A percentile compares a stretch with the other conserved stretches of the same genome.
Evolutionary conservation across 768 basidiomycete genomes (phyloP).

Genomic region (Pluteus cervinus): DNA sequence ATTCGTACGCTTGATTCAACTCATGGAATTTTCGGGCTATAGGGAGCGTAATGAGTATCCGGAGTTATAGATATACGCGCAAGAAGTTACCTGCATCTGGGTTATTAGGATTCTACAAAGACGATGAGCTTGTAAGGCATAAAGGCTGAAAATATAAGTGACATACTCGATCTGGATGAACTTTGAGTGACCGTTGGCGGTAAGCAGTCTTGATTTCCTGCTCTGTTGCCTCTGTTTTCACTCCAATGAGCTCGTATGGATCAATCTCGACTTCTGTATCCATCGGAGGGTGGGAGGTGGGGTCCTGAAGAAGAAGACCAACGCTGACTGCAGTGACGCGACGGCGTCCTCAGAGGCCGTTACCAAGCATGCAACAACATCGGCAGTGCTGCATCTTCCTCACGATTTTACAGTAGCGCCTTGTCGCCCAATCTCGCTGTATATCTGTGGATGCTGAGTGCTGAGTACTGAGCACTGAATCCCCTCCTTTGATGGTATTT

Average conservation of each 20-base stretch:
- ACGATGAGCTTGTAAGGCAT: not conserved
- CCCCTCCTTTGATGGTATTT: no score
- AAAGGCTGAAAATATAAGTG: not conserved
- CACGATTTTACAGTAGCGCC: no score
- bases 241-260: slow-evolving; percentile 66
- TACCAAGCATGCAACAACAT: no score
- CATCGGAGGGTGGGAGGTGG: no score
- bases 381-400: no score
- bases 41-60: not conserved
- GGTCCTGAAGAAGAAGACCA: no score
- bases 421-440: no score
- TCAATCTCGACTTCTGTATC: slow-evolving; percentile 60
- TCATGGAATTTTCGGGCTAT: slow-evolving; percentile 78
- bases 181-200: slow-evolving; percentile 72
- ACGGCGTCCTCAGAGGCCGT: no score
- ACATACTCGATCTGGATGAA: slow-evolving; percentile 81
- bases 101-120: slow-evolving; percentile 68
- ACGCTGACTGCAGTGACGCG: no score
- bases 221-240: slow-evolving; percentile 63
- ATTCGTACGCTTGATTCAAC: slow-evolving; percentile 74
- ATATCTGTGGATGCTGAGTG: no score
- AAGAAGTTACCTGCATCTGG: slow-evolving; percentile 62
- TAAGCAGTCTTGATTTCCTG: slow-evolving; percentile 78
- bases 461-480: no score
- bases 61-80: not conserved